Percentiles rank a stretch among this genome's conserved stretches.
phyloP scores from a whole-genome alignment of 805 yeast species.

The Lachancea thermotolerans region DNA sequence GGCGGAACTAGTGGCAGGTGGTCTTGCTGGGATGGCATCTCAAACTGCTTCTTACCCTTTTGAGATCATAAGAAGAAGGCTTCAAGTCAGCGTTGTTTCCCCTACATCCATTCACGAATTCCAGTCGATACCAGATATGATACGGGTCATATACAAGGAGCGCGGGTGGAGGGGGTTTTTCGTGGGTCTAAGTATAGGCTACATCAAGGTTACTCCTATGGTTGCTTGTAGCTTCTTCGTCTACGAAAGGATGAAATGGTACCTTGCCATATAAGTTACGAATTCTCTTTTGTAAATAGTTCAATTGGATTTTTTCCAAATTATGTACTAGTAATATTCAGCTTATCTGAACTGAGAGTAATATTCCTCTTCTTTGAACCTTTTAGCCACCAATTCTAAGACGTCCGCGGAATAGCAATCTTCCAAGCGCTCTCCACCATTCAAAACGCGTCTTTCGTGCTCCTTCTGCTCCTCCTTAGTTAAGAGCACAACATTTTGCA shows the following conservation, averaged over 20 bases:
- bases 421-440: constrained; percentile 54
- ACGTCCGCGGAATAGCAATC: constrained; percentile 61
- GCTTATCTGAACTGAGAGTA: constrained; percentile 50
- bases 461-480: constrained; percentile 77
- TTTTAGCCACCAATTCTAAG: constrained; percentile 46
- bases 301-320: not conserved
- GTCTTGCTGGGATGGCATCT: constrained; percentile 89
- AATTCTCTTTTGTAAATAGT: not conserved
- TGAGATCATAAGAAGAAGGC: constrained; percentile 87
- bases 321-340: not conserved
- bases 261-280: constrained; percentile 49
- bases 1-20: constrained; percentile 94
- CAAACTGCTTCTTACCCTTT: constrained; percentile 97
- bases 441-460: constrained; percentile 73
- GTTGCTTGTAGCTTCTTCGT: constrained; percentile 93
- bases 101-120: constrained; percentile 39
- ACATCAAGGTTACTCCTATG: constrained; percentile 93
- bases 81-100: constrained; percentile 91
- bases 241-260: constrained; percentile 76
- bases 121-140: constrained; percentile 32
- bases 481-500: constrained; percentile 80
- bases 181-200: constrained; percentile 93
- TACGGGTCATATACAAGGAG: constrained; percentile 56
- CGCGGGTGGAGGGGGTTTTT: constrained; percentile 83
- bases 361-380: constrained; percentile 71